Percentiles rank a stretch among this genome's conserved stretches.
Conservation (phyloP, 805 yeast genomes). For the Candida silvatica region DNA sequence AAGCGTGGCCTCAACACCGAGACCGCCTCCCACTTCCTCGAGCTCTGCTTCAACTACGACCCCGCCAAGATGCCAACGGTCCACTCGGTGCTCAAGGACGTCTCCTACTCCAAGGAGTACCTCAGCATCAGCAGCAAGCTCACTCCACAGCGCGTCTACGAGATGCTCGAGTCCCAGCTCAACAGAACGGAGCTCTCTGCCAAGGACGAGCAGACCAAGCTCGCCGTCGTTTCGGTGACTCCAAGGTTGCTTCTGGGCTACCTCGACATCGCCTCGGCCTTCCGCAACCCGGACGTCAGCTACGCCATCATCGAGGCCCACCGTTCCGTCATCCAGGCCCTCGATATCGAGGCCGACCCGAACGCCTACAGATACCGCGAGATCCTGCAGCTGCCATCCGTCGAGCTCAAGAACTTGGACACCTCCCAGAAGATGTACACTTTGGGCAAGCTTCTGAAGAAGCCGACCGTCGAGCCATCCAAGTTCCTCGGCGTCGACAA, state of each 20-base stretch:
- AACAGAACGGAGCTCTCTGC: conserved; percentile 33
- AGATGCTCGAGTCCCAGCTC: conserved; percentile 49
- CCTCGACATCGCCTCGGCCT: conserved; percentile 72
- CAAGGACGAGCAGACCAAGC: conserved; percentile 32
- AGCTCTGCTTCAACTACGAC: conserved; percentile 62
- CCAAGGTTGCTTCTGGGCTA: conserved; percentile 64
- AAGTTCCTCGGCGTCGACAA: conserved; percentile 48
- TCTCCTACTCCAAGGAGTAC: conserved; percentile 64
- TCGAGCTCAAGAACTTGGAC: conserved; percentile 40
- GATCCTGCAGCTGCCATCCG: conserved; percentile 75
- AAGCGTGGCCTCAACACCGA: conserved; percentile 73
- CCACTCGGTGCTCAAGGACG: conserved; percentile 46
- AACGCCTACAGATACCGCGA: conserved; percentile 44
- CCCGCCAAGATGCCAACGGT: conserved; percentile 60
- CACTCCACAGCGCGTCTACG: conserved; percentile 38
- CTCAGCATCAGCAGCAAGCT: conserved; percentile 30
- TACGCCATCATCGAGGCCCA: conserved; percentile 54
- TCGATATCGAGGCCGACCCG: conserved; percentile 31
- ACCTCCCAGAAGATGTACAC: conserved; percentile 45
- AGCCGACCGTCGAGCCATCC: conserved; percentile 45
- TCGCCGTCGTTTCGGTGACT: conserved; percentile 51
- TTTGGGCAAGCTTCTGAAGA: conserved; percentile 60
- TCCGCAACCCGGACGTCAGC: conserved; percentile 65
- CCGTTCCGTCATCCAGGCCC: conserved; percentile 70
- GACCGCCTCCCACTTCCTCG: conserved; percentile 75